Base-by-base conservation (phyloP, 2,329 filamentous ascomycete species). In the Pyrenochaeta sp. region DNA sequence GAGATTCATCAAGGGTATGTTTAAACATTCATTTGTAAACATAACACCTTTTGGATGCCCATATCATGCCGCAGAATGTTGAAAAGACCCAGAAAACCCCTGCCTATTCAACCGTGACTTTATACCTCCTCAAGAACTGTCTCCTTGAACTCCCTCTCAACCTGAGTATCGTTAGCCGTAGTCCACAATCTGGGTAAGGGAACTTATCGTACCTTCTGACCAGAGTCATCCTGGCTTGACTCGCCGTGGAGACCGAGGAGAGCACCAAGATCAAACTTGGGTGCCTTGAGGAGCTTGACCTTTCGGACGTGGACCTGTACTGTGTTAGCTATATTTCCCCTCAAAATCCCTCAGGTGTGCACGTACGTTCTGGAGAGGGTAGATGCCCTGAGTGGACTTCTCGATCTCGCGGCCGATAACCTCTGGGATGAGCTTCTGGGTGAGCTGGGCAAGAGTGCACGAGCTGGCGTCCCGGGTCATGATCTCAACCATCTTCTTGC, bases 401-500 rank as follows among this genome's bases (percentile, higher is more conserved):
- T 99, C 95, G 71, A 99, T 99, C 86, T 98, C 95, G 78, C 95
- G 93, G 74, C 95, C 95, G 80, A 99, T 98, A 71, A 98, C 95
- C 86, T 99, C 95, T 66, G 95, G 95, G 78, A 99, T 98, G 75
- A 99, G 88, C 90, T 99, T 99, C 79, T 91, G 91, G 77, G 92
- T 97, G 74, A 99, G 89, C 87, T 98, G 94, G 73, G 91, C 89
- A 68, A 99, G 88, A 65, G 92, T 96, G 88, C 92, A 96, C 85
- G 86, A 91, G 72, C 90, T 87, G 63, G 95, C 95, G 86, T 99
- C 95, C 74, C 93, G 90, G 82, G 91, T 87, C 82, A 99, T 98
- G 83, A 99, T 98, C 83, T 99, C 95, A 66, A 87, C 90, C 95
- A 99, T 99, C 92, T 99, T 98, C 87, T 93, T 95, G 82, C 95